These are phyloP conservation scores for Urochloa ruziziensis DNA, from an alignment of 176 grass and related monocot genomes.

Conservation along the genomic window DNA sequence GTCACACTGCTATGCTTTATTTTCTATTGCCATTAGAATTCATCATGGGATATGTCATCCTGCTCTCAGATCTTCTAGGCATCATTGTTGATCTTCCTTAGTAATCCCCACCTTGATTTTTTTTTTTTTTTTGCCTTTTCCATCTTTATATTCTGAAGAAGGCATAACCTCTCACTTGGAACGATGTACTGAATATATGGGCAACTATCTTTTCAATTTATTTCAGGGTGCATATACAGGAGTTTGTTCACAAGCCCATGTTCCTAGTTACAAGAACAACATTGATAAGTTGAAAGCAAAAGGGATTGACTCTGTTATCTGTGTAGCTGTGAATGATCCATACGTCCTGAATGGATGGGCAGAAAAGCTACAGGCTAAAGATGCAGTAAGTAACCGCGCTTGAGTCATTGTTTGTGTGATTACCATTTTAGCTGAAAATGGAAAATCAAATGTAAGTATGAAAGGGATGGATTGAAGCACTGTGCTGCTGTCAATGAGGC, in stretches of 20 bases:
- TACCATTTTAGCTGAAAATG: not conserved
- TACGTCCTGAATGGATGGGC: conserved; percentile 95
- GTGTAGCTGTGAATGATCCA: conserved; percentile 92
- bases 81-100: not conserved
- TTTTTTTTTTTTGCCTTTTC: not conserved
- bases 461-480: not conserved
- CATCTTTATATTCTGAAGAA: not conserved
- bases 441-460: not conserved
- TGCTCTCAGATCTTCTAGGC: not conserved
- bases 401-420: not conserved
- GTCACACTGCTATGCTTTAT: not conserved
- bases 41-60: not conserved
- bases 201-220: conserved; percentile 8
- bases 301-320: conserved; percentile 90
- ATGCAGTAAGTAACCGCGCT: conserved; percentile 55
- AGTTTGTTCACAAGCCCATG: conserved; percentile 78
- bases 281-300: conserved; percentile 92
- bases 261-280: conserved; percentile 96
- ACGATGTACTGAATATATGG: not conserved
- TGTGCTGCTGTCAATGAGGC: not conserved
- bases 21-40: not conserved
- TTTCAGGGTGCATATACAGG: conserved; percentile 92
- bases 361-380: conserved; percentile 81
- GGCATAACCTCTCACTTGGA: not conserved
- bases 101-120: not conserved